phyloP scores from a whole-genome alignment of 1,139 yeast species.

The Kazachstania sp. region DNA sequence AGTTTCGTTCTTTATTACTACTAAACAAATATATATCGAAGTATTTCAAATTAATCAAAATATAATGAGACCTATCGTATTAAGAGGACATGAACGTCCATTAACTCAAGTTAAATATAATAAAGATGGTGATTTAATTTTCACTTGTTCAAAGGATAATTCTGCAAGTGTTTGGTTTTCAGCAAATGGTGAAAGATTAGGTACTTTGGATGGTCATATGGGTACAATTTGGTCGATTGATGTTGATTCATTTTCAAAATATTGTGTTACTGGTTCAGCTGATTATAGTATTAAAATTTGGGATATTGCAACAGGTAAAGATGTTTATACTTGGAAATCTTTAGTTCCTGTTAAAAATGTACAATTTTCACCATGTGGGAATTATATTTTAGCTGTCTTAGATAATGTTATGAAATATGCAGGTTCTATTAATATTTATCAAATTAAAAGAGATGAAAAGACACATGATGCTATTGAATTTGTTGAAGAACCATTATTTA shows the following conservation, averaged over 20 bases:
- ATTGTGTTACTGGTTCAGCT: slow-evolving; percentile 84
- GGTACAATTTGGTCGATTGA: slow-evolving; percentile 98
- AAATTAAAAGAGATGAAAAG: slow-evolving; percentile 43
- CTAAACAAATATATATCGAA: no score
- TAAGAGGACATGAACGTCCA: slow-evolving; percentile 81
- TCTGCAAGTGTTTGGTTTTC: slow-evolving; percentile 90
- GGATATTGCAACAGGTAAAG: slow-evolving; percentile 73
- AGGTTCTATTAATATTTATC: slow-evolving; percentile 67
- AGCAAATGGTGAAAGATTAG: slow-evolving; percentile 92
- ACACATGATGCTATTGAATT: slow-evolving; percentile 29
- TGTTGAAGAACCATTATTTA: slow-evolving; percentile 47
- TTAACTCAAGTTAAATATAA: slow-evolving; percentile 88
- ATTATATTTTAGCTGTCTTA: slow-evolving; percentile 63
- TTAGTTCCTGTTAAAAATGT: slow-evolving; percentile 88
- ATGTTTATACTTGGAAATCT: slow-evolving; percentile 64
- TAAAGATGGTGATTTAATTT: slow-evolving; percentile 88
- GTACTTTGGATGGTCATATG: slow-evolving; percentile 80
- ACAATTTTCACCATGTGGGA: slow-evolving; percentile 71
- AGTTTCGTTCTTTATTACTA: no score
- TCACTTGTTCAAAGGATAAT: slow-evolving; percentile 88
- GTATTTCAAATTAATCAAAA: slow-evolving; percentile 2
- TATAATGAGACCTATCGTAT: slow-evolving; percentile 45
- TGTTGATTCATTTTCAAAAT: slow-evolving; percentile 58
- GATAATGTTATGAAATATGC: slow-evolving; percentile 90
- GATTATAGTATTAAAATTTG: slow-evolving; percentile 82